phyloP scores from a whole-genome alignment of 163 green algal genomes.

The Chlorella variabilis region DNA sequence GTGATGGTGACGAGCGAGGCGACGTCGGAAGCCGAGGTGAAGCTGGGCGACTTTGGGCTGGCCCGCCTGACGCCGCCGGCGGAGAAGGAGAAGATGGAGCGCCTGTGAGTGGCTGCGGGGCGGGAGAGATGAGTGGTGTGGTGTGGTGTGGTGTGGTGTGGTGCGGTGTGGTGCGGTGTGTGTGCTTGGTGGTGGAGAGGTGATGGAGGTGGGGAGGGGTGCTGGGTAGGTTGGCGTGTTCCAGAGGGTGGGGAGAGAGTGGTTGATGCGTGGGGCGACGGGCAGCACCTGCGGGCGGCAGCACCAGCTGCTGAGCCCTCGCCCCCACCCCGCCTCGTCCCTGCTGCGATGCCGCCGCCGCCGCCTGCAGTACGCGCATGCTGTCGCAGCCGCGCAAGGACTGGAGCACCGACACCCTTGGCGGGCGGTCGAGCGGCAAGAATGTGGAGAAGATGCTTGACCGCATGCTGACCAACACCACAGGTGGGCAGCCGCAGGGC shows the following conservation, averaged over 20 bases:
- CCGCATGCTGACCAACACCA: slow-evolving; percentile 1
- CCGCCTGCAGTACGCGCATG: slow-evolving; percentile 9
- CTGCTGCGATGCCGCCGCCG: no score
- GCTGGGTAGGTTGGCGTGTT: no score
- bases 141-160: no score
- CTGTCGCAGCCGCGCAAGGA: neutral
- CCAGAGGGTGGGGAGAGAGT: no score
- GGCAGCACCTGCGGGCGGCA: no score
- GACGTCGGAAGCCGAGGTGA: slow-evolving; percentile 21
- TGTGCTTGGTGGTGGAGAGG: no score
- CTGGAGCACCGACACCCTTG: neutral
- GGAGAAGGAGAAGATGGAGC: slow-evolving; percentile 11
- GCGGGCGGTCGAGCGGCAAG: neutral
- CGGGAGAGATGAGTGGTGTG: no score
- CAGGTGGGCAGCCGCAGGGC: no score
- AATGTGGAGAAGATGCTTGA: slow-evolving; percentile 2
- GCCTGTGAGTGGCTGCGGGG: slow-evolving; percentile 7
- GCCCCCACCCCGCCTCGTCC: neutral
- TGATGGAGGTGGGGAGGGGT: no score
- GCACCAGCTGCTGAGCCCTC: no score
- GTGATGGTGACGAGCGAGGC: slow-evolving; percentile 37
- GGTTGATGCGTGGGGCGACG: no score
- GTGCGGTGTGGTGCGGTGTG: no score
- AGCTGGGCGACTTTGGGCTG: slow-evolving; percentile 61
- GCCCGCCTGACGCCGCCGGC: slow-evolving; percentile 14